Conservation (phyloP, 805 yeast species). For the Blastobotrys mokoenaii region DNA sequence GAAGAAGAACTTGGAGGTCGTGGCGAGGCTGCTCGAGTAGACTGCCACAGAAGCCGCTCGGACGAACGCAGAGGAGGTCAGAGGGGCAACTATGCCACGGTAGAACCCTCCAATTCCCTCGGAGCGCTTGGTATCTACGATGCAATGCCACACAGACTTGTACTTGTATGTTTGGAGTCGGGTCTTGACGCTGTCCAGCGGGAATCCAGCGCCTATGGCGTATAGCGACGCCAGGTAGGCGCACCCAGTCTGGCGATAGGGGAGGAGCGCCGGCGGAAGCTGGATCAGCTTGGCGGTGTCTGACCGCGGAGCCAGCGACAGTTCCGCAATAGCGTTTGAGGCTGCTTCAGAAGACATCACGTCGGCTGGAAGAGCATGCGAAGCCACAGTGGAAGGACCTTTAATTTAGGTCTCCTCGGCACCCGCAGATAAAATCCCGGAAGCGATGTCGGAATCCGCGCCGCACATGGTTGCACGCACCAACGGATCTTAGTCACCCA, state of each 20-base stretch:
- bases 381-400: no score
- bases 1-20: conserved; percentile 14
- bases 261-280: conserved; percentile 12
- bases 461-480: no score
- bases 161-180: conserved; percentile 75
- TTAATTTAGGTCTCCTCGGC: no score
- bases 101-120: conserved; percentile 70
- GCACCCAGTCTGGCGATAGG: conserved; percentile 46
- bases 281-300: background rate
- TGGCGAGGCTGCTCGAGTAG: conserved; percentile 47
- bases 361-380: no score
- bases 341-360: background rate
- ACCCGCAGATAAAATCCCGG: no score
- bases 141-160: conserved; percentile 48
- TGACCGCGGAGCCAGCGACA: background rate
- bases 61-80: conserved; percentile 51
- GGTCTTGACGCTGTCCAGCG: conserved; percentile 80
- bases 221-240: conserved; percentile 58
- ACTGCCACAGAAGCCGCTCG: conserved; percentile 59
- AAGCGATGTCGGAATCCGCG: no score
- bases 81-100: conserved; percentile 69
- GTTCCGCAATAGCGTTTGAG: background rate
- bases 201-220: conserved; percentile 69
- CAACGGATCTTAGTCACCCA: no score
- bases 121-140: conserved; percentile 40